Evolutionary conservation across 2,329 filamentous ascomycete genomes (phyloP), one percentile per base, ranked within the genome.

Genomic region (Berkeleyomyces basicola): DNA sequence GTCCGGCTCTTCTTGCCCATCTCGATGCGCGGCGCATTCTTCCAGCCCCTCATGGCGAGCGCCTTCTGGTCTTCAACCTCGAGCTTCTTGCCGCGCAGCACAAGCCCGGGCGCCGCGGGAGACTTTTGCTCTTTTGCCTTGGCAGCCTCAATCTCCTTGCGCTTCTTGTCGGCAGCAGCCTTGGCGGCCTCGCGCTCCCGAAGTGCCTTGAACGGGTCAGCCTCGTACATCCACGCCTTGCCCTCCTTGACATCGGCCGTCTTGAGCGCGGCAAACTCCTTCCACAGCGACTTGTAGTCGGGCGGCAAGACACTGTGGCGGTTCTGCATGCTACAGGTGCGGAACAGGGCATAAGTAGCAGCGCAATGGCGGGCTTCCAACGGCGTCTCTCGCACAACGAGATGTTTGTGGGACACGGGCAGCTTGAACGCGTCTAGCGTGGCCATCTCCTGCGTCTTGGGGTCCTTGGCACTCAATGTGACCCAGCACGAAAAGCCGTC

Each of bases 241-340:
- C 81, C 90, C 49, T 88, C 85, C 70, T 85, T 87, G 58, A 89
- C 77, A 68, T 96, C 92, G 67, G 84, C 81, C 66, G 82, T 83
- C 74, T 96, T 97, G 66, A 97, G 76, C 3, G 83, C 81, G 66
- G 87, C 82, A 67, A 99, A 96, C 64, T 91, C 85, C 71, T 95
- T 95, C 93, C 93, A 99, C 49, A 96, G 76, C 67, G 88, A 83
- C 70, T 86, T 87, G 74, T 96, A 95, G 64, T 87, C 88, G 0
- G 93, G 93, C 33, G 93, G 93, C 67, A 99, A 79, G 76, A 91
- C 92, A 77, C 90, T 95, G 71, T 96, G 90, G 69, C 96, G 83
- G 71, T 97, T 97, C 74, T 91, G 90, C 85, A 95, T 95, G 70
- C 87, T 96, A 73, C 88, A 92, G 3, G 97, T 88, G 59, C 93